These are phyloP conservation scores for Infundibulicybe gibba DNA, from an alignment of 768 basidiomycete species.

Conservation along the genomic window DNA sequence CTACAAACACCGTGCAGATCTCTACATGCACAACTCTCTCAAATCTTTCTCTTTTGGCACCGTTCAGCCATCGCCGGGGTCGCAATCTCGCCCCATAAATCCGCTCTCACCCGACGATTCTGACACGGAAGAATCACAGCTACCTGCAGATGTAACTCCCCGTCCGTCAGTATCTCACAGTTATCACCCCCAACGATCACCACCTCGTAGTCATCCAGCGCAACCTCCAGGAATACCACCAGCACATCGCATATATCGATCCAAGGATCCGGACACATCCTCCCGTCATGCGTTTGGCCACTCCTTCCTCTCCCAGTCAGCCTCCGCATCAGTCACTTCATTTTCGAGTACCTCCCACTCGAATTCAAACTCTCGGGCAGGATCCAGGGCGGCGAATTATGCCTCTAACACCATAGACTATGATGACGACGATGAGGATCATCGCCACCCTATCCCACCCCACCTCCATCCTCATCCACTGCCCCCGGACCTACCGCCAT, in stretches of 20 bases:
- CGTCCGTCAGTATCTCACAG: constrained; percentile 41
- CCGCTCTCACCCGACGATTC: constrained; percentile 31
- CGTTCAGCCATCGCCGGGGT: constrained; percentile 25
- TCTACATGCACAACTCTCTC: constrained; percentile 42
- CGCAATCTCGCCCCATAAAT: constrained; percentile 27
- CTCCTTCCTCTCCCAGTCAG: constrained; percentile 21
- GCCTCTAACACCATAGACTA: constrained; percentile 20
- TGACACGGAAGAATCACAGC: constrained; percentile 32
- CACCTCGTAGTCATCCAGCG: constrained; percentile 27
- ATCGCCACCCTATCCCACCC: constrained; percentile 26
- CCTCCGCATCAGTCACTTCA: constrained; percentile 43
- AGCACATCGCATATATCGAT: constrained; percentile 10
- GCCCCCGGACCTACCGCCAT: constrained; percentile 20
- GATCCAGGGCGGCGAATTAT: constrained; percentile 26
- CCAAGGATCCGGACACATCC: constrained; percentile 31
- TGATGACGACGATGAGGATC: constrained; percentile 27
- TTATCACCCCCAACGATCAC: constrained; percentile 13
- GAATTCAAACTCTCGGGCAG: constrained; percentile 20
- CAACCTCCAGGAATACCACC: constrained; percentile 16
- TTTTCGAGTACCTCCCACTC: constrained; percentile 28
- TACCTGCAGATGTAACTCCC: constrained; percentile 42
- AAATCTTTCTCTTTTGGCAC: constrained; percentile 46
- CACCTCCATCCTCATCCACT: constrained; percentile 15
- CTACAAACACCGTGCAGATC: constrained; percentile 12
- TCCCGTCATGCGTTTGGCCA: constrained; percentile 49